Evolutionary conservation across 2,329 filamentous ascomycete genomes (phyloP).

Genomic region (Fusarium luffae): DNA sequence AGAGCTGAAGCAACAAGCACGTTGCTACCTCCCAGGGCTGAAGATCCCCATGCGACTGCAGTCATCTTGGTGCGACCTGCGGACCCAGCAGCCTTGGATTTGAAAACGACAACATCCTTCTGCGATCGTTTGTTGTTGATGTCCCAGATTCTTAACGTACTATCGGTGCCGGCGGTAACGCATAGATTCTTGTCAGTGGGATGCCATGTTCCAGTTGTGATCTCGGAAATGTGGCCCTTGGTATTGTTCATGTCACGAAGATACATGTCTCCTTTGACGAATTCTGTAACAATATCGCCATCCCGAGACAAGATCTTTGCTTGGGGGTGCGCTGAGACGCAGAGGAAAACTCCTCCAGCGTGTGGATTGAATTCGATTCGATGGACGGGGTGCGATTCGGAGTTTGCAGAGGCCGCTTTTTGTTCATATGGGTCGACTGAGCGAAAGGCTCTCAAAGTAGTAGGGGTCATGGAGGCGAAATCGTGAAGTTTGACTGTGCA

Average conservation of each 20-base stretch:
- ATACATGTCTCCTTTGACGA: constrained; percentile 99
- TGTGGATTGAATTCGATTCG: constrained; percentile 87
- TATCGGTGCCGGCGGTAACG: constrained; percentile 93
- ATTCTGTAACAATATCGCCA: constrained; percentile 86
- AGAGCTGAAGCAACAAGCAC: constrained; percentile 84
- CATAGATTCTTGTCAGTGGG: constrained; percentile 86
- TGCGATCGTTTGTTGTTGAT: constrained; percentile 90
- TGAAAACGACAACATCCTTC: constrained; percentile 95
- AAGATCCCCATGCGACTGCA: constrained; percentile 85
- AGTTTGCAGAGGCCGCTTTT: constrained; percentile 72
- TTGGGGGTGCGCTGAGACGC: constrained; percentile 88
- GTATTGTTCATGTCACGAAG: constrained; percentile 97
- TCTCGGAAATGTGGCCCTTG: constrained; percentile 93
- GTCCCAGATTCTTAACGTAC: constrained; percentile 96
- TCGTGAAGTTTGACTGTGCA: constrained; percentile 94
- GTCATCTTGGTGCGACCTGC: constrained; percentile 96
- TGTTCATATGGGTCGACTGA: constrained; percentile 86
- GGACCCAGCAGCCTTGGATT: constrained; percentile 87
- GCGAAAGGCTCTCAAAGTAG: constrained; percentile 92
- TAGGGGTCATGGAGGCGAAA: constrained; percentile 94
- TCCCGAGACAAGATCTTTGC: constrained; percentile 90
- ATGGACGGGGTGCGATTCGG: constrained; percentile 90
- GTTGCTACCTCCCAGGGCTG: constrained; percentile 80
- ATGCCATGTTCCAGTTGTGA: constrained; percentile 91
- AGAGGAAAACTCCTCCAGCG: constrained; percentile 83